A percentile compares a stretch with the other conserved stretches of the same genome.
phyloP scores from a whole-genome alignment of 2,329 filamentous ascomycete species.

The Botrytis tulipae region DNA sequence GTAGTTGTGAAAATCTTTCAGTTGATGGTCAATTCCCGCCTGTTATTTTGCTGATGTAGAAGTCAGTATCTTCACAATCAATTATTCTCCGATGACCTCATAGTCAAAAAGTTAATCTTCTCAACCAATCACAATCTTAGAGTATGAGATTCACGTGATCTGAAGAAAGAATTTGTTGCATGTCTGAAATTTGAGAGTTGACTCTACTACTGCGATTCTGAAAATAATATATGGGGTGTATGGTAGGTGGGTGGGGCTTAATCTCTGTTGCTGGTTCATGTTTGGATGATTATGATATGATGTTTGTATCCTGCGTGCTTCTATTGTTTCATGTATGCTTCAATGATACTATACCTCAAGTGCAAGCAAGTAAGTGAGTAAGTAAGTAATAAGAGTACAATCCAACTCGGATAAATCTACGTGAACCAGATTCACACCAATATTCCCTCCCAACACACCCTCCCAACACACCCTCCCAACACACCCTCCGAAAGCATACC shows the following conservation, averaged over 20 bases:
- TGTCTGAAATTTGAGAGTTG: neutral
- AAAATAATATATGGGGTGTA: neutral
- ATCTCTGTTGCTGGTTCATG: too few relatives aligned
- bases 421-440: neutral
- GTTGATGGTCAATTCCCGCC: too few relatives aligned
- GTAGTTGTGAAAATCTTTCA: too few relatives aligned
- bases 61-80: too few relatives aligned
- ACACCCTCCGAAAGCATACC: neutral
- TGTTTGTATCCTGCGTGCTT: neutral
- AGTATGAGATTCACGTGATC: accelerated
- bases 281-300: neutral
- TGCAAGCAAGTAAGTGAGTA: too few relatives aligned
- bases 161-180: accelerated
- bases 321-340: too few relatives aligned
- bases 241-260: neutral
- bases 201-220: neutral
- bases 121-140: accelerated
- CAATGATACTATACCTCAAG: too few relatives aligned
- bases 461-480: neutral
- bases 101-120: neutral
- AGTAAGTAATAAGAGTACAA: neutral
- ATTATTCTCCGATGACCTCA: neutral
- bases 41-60: too few relatives aligned
- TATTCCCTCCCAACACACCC: neutral
- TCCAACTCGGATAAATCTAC: neutral